Base-by-base conservation (phyloP, 169 alveolate species). In the Eimeria mitis region DNA sequence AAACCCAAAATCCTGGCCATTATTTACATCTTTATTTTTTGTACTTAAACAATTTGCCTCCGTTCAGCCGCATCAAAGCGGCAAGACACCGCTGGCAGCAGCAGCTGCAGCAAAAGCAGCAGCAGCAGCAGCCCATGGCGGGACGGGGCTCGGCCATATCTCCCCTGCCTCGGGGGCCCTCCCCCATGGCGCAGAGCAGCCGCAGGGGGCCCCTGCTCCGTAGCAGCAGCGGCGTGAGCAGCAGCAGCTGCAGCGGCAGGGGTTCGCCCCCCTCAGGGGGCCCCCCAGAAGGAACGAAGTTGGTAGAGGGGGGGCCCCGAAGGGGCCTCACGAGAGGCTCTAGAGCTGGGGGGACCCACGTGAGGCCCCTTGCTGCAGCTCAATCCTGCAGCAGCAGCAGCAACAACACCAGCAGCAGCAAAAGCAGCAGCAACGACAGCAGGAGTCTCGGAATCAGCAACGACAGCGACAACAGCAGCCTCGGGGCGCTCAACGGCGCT, bases 391-490 rank as follows among this genome's bases (percentile, higher is more conserved):
- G 63, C 87, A 76, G 61, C 87, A 76, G 56, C 87, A 40, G 61
- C 87, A 76, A n/a, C 87, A 76, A 21, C 61, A 44, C 34, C 87
- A 76, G n/a, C 40, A 47, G 61, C 59, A 76, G 61, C 87, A 44
- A 63, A n/a, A n/a, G n/a, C n/a, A n/a, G n/a, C n/a, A n/a, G n/a
- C n/a, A n/a, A n/a, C n/a, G n/a, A n/a, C n/a, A n/a, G n/a, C n/a
- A n/a, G n/a, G n/a, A n/a, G n/a, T n/a, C n/a, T n/a, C n/a, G n/a
- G n/a, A n/a, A n/a, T n/a, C n/a, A n/a, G n/a, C n/a, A n/a, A n/a
- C n/a, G n/a, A n/a, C n/a, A n/a, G n/a, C n/a, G n/a, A n/a, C 44
- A 73, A 42, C 83, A 73, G 83, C 83, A 73, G 83, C 83, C 83
- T 73, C 8, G 83, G 52, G 52, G 83, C 83, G 28, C 54, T 47